Evolutionary conservation across 2,329 filamentous ascomycete genomes (phyloP).

Genomic region (Colletotrichum tamarilloi): DNA sequence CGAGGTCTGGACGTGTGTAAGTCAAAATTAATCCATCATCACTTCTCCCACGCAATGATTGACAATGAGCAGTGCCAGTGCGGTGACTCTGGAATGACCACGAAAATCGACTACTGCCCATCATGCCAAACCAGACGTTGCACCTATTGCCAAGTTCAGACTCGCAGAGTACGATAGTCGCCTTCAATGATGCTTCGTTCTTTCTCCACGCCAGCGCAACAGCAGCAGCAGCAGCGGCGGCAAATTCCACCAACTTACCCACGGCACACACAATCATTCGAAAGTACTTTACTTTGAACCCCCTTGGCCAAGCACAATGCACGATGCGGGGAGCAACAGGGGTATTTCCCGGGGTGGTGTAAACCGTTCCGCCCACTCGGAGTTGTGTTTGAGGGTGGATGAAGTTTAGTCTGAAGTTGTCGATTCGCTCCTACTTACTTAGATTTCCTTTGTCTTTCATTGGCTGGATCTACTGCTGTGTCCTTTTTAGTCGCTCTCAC

Average conservation of each 20-base stretch:
- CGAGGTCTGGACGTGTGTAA: slow-evolving; percentile 27
- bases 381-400: not conserved
- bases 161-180: not conserved
- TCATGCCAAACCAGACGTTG: slow-evolving; percentile 10
- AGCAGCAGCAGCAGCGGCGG: no score
- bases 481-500: not conserved
- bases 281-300: not conserved
- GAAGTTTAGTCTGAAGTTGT: not conserved
- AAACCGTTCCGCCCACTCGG: not conserved
- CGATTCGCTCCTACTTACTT: no score
- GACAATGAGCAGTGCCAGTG: slow-evolving; percentile 12
- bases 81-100: slow-evolving; percentile 28
- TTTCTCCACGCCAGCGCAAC: not conserved
- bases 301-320: not conserved
- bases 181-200: not conserved
- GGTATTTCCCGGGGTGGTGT: not conserved
- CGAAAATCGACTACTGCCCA: not conserved
- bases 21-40: not conserved
- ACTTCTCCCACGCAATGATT: no score
- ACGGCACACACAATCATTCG: not conserved
- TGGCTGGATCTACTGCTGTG: not conserved
- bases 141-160: not conserved
- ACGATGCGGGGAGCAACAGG: not conserved
- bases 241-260: not conserved
- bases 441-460: not conserved